Percentiles rank a stretch among this genome's conserved stretches.
Evolutionary conservation across 345 rosid species (phyloP).

Genomic region (Populus deltoides): DNA sequence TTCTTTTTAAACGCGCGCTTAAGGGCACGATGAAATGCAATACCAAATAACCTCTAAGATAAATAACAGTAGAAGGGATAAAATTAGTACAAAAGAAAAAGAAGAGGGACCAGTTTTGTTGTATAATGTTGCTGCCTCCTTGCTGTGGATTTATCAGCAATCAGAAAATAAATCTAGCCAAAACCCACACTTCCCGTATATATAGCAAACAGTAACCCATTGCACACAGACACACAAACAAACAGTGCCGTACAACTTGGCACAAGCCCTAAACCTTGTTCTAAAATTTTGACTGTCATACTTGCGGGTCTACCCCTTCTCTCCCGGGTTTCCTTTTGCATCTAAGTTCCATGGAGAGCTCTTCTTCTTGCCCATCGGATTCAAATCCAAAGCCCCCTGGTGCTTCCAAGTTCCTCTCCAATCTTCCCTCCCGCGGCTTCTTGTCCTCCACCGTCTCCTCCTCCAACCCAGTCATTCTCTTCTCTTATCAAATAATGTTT

Average conservation of each 20-base stretch:
- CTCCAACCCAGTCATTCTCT: slow-evolving; percentile 56
- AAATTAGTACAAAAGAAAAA: too few species aligned
- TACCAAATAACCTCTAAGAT: too few species aligned
- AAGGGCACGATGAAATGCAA: rapidly evolving
- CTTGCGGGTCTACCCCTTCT: not conserved
- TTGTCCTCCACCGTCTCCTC: slow-evolving; percentile 68
- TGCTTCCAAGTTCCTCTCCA: slow-evolving; percentile 56
- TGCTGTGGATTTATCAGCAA: not conserved
- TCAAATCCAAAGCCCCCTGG: slow-evolving; percentile 28
- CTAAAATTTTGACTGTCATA: not conserved
- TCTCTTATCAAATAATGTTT: not conserved
- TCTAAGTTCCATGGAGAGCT: slow-evolving; percentile 53
- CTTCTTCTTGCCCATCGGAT: slow-evolving; percentile 42
- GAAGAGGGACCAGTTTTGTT: too few species aligned
- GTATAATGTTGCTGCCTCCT: too few species aligned
- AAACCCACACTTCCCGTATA: not conserved
- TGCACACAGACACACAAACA: not conserved
- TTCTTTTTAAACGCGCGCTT: too few species aligned
- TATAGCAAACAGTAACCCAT: not conserved
- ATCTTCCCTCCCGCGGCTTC: slow-evolving; percentile 85
- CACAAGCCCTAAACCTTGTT: not conserved
- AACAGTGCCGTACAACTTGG: not conserved
- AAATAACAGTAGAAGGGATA: too few species aligned
- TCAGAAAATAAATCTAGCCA: not conserved
- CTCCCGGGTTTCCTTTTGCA: not conserved